Base-by-base conservation (phyloP, 208 protist species). In the Leptomonas seymouri region DNA sequence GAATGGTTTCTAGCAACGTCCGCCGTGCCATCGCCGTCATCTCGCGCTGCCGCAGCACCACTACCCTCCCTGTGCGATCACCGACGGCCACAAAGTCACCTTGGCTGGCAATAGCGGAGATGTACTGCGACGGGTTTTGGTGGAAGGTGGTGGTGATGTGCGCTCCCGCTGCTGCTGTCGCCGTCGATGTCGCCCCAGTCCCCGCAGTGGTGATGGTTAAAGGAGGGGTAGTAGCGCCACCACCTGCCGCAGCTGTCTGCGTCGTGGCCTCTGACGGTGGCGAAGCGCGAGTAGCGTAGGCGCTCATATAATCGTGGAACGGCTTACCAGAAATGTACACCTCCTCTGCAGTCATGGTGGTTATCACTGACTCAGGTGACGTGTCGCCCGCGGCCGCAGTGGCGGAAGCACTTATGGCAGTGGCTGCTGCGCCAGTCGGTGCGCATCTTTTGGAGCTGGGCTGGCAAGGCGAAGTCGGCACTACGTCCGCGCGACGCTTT, bases 21-120 rank as follows among this genome's bases (percentile, higher is more conserved):
- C 67, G 62, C 21, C 62, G 74, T 53, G 78, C 71, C 18, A 58
- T 45, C 3, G 45, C 42, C 1, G 71, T 58, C 65, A 86, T 83
- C 18, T 78, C 63, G 15, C 66, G 50, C 16, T 84, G 81, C 53
- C 78, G 77, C 89, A 94, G 87, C 46, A 97, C 84, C 31, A 80
- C 70, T 12, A 97, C 77, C 28, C 80, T 77, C 39, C 92, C 92
- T 14, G 81, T 81, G 71, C 86, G 76, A 60, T 97, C 89, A 16
- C 92, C 92, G 2, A 93, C 74, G 12, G 92, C 92, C 21, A 93
- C 82, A 58, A 92, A 79, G 44, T 90, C 85, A 6, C 84, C 84
- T 18, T 75, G 85, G n/a, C 60, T 78, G 20, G 84, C 78, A 21
- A 96, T 71, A 6, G 88, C 74, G 20, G 92, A 90, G 41, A 97